Evolutionary conservation across 257 asterid species (phyloP), one percentile per base, ranked within the genome.

Genomic region (Lycium barbarum): DNA sequence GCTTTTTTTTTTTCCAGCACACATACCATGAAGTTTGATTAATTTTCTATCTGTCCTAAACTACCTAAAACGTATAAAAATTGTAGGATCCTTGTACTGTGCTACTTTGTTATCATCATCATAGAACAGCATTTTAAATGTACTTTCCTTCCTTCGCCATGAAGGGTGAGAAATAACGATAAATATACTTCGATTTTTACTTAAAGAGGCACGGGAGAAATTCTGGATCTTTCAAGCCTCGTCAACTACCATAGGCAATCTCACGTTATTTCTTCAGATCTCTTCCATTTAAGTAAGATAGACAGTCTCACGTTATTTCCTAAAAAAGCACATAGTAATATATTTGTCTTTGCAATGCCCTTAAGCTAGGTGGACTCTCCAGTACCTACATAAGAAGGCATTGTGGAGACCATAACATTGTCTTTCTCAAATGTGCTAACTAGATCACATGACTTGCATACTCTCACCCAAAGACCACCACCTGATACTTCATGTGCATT

Each of bases 11-110:
- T 13, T 22, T 74, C 62, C 43, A 49, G 6, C 61, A 74, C 57
- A 49, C 36, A 13, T 20, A 74, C 61, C 62, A 49, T 20, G 20
- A n/a, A 74, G 38, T 74, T 74, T 49, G 61, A 49, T 49, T 33
- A 22, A 47, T 35, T 73, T 45, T 45, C 80, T 72, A 49, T 72
- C 58, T 47, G 8, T n/a, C 35, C 38, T 72, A 10, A 72, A 73
- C 81, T 73, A 47, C 59, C 40, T 40, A 73, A 73, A 73, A 47
- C n/a, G 1, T 73, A 45, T 73, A 47, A 72, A 51, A 40, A 74
- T 22, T 26, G 62, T 22, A 11, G 61, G 40, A 22, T 74, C 61
- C 61, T 20, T 22, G 35, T 74, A 74, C 81, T 20, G 4, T 47
- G 81, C 81, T 74, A 74, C 40, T 49, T 49, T 12, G 45, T 22